phyloP scores from a whole-genome alignment of 768 basidiomycete genomes.

The Lentinula boryana region DNA sequence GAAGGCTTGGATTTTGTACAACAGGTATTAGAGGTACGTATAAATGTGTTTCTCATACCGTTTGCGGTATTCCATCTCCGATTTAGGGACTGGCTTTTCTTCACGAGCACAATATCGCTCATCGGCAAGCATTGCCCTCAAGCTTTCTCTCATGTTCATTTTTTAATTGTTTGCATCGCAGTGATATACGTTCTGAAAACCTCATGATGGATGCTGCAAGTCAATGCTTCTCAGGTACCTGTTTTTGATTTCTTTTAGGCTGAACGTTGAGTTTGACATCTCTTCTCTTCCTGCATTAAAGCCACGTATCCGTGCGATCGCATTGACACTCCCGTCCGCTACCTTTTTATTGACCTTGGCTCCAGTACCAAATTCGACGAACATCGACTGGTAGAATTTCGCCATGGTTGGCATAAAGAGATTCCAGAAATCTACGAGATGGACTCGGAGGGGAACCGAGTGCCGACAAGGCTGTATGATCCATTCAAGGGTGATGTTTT shows the following conservation, averaged over 20 bases:
- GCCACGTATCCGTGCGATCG: not conserved
- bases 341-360: not conserved
- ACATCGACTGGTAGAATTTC: not conserved
- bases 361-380: not conserved
- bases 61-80: not conserved
- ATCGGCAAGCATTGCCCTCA: not conserved
- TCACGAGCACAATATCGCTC: slow-evolving; percentile 6
- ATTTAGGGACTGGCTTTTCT: slow-evolving; percentile 1
- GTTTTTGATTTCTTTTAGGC: not conserved
- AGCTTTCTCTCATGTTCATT: no score
- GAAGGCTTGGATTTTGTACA: not conserved
- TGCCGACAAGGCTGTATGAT: not conserved
- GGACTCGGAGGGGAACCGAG: not conserved
- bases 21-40: not conserved
- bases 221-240: not conserved
- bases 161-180: not conserved
- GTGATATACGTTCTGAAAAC: not conserved
- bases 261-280: not conserved
- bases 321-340: not conserved
- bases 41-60: not conserved
- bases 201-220: not conserved
- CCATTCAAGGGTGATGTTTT: slow-evolving; percentile 1
- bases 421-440: not conserved
- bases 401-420: not conserved
- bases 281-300: not conserved